These are phyloP conservation scores for Trichoderma orchidacearum DNA, from an alignment of 495 filamentous ascomycete species.

Conservation along the genomic window DNA sequence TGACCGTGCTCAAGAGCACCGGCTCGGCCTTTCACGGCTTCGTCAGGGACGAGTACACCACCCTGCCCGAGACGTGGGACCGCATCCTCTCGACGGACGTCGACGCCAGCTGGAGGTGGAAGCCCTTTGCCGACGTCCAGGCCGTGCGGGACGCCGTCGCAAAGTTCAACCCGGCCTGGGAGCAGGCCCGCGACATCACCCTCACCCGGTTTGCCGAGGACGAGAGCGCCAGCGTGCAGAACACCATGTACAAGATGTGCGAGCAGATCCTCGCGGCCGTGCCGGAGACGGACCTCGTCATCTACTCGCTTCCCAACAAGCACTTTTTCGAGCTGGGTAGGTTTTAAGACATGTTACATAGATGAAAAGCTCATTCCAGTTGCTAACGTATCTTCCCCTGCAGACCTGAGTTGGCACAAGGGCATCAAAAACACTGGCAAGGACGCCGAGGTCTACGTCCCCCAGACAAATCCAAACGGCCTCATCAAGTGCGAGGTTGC, in stretches of 20 bases:
- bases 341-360: constrained; percentile 15
- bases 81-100: constrained; percentile 91
- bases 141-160: constrained; percentile 51
- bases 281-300: constrained; percentile 55
- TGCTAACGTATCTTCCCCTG: neutral
- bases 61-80: constrained; percentile 80
- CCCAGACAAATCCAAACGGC: constrained; percentile 85
- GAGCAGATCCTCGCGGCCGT: constrained; percentile 70
- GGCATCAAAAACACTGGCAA: constrained; percentile 92
- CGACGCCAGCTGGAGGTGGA: constrained; percentile 75
- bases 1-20: constrained; percentile 93
- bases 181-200: constrained; percentile 63
- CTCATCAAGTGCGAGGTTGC: constrained; percentile 91
- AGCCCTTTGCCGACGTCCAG: constrained; percentile 46
- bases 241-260: constrained; percentile 97
- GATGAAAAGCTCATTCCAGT: neutral
- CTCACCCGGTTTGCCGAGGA: constrained; percentile 88
- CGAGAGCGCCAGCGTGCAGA: constrained; percentile 82
- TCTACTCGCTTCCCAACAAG: constrained; percentile 88
- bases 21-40: constrained; percentile 94
- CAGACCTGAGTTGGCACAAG: constrained; percentile 95
- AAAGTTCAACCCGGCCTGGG: constrained; percentile 68
- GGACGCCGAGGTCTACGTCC: constrained; percentile 90
- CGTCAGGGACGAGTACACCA: constrained; percentile 83
- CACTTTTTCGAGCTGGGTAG: constrained; percentile 97